Evolutionary conservation across 345 rosid species (phyloP).

Genomic region (Syzygium oleosum): DNA sequence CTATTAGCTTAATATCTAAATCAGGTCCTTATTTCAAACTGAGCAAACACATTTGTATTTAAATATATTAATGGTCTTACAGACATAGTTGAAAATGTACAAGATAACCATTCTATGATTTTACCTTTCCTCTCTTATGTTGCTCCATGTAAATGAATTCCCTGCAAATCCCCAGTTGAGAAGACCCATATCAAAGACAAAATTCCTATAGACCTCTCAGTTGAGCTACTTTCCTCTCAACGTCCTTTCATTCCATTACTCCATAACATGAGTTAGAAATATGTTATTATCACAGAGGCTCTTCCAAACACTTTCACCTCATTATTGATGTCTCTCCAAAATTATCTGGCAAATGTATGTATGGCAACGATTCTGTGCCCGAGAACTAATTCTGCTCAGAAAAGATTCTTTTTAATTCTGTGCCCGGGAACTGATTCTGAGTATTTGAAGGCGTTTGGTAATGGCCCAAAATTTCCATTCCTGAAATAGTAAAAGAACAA

Average conservation of each 20-base stretch:
- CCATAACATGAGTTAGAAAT: neutral
- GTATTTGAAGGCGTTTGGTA: no score
- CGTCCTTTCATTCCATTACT: neutral
- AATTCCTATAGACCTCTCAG: neutral
- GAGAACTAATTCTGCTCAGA: no score
- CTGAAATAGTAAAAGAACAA: no score
- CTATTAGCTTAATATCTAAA: neutral
- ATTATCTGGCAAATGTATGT: neutral
- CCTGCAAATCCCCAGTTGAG: neutral
- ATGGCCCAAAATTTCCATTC: no score
- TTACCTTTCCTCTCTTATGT: neutral
- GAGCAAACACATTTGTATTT: neutral
- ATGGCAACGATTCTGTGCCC: no score
- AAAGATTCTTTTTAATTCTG: no score
- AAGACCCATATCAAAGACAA: neutral
- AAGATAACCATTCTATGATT: neutral
- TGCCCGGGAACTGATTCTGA: no score
- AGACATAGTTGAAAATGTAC: neutral
- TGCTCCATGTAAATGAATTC: neutral
- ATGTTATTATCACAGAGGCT: neutral
- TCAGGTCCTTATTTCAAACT: neutral
- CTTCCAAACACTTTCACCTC: neutral
- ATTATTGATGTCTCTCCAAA: neutral
- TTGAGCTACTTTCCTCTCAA: neutral
- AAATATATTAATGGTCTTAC: neutral